Evolutionary conservation across 1,284 basidiomycete species (phyloP), one percentile per base, ranked within the genome.

Genomic region (Boletus smithii): DNA sequence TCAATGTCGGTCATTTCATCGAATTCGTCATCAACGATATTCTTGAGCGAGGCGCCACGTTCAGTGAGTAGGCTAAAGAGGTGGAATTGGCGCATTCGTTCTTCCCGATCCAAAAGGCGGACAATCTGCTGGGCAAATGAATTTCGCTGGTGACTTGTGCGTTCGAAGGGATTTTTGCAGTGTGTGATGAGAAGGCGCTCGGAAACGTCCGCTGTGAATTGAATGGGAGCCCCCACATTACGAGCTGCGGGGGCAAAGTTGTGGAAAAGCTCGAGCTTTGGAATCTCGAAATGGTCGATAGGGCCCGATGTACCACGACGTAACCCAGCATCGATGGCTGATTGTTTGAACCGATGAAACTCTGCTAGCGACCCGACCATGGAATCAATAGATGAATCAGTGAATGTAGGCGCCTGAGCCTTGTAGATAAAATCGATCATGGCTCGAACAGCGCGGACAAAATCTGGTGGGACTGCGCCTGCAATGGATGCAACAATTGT

Each of bases 341-440:
- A 11, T 29, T 29, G 27, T 5, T 29, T 29, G 27, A 29, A 29
- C 2, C 2, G 1, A 29, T 29, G 27, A 14, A 29, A 29, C 9
- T 29, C 27, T 29, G 27, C 27, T 29, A 29, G 27, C 14, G 13
- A 29, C 27, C 8, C 2, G 27, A 29, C 10, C 27, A 29, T 29
- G 27, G 27, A 29, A 29, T 29, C 13, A 5, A 29, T n/a, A 20
- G 49, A 42, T 24, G 41, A 26, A 7, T 26, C 14, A 6, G 36
- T 51, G 41, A 29, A 31, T 5, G 23, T 35, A 5, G 44, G 41
- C 24, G 17, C 29, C 30, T 51, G 49, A 4, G 41, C 44, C 14
- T n/a, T 16, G n/a, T 51, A 51, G 6, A 47, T 47, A 32, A 44
- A 51, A 14, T 51, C 30, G 5, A 51, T 34, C 1, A 44, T 27